Base-by-base conservation (phyloP, 1,139 yeast genomes). In the Hyphopichia wangnamkhiaoensis region DNA sequence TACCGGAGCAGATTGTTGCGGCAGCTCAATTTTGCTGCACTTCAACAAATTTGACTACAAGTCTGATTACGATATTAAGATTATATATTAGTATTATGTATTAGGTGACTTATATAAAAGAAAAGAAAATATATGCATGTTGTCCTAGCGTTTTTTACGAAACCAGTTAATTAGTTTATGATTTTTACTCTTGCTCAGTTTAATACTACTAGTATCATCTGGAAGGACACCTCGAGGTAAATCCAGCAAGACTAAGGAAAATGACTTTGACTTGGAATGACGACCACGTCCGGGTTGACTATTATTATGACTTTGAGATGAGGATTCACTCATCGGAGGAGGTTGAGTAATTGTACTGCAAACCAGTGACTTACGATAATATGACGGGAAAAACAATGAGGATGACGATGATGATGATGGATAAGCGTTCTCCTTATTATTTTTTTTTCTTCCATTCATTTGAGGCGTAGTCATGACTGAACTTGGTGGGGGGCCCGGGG, bases 201-300 rank as follows among this genome's bases (percentile, higher is more conserved):
- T 35, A 12, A 33, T 31, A 14, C 35, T 32, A 2, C 30, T 33
- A 3, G 34, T 31, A 17, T 39, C 48, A 15, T 41, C 46, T 34
- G 27, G 35, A 2, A 19, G 42, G 17, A 45, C 23, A 16, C 45
- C 28, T 20, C 52, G 47, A 12, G 45, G 40, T 21, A 52, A 41
- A 24, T 52, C 57, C 36, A 45, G 48, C 40, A 49, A 37, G 1
- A 50, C 44, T 13, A 48, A 23, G 2, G 56, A 46, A 28, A 52
- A 39, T 10, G 59, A 55, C 31, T 47, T 50, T n/a, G 56, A 42
- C 32, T 50, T 55, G 8, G 47, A 34, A 38, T 55, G 57, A 9
- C 44, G 41, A 7, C 21, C 14, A 12, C 21, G 19, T 12, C 21
- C n/a, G 8, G 35, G 19, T 4, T 30, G n/a, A 8, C 17, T 12